Conservation (phyloP, 129 eudicot species). For the Tagetes patula region DNA sequence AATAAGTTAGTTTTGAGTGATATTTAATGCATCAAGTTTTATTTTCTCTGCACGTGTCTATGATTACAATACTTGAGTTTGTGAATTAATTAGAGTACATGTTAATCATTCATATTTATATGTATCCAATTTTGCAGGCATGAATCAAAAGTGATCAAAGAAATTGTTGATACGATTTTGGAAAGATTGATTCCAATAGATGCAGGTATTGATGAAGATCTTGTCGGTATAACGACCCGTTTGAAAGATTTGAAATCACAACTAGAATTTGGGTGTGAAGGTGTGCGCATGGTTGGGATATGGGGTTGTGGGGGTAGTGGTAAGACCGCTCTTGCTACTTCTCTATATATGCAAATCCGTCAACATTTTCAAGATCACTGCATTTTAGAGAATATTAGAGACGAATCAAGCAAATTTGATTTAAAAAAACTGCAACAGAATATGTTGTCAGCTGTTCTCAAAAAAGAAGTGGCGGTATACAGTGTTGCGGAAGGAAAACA, state of each 20-base stretch:
- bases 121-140: not conserved
- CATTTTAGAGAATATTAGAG: not conserved
- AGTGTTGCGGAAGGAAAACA: not conserved
- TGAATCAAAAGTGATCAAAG: not conserved
- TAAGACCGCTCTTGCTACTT: not conserved
- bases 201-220: not conserved
- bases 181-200: too few relatives aligned
- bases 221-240: not conserved
- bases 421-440: not conserved
- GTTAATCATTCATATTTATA: too few relatives aligned
- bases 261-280: not conserved
- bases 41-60: not conserved
- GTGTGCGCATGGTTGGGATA: not conserved
- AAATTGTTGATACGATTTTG: not conserved
- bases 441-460: not conserved
- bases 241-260: too few relatives aligned
- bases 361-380: too few relatives aligned
- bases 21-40: not conserved
- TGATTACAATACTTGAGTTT: too few relatives aligned
- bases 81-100: not conserved
- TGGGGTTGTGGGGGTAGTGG: not conserved
- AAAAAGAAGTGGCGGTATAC: not conserved
- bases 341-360: too few relatives aligned
- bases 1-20: not conserved
- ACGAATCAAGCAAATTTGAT: not conserved